Base-by-base conservation (phyloP, 2,329 filamentous ascomycete genomes). In the Pseudonectria foliicola region DNA sequence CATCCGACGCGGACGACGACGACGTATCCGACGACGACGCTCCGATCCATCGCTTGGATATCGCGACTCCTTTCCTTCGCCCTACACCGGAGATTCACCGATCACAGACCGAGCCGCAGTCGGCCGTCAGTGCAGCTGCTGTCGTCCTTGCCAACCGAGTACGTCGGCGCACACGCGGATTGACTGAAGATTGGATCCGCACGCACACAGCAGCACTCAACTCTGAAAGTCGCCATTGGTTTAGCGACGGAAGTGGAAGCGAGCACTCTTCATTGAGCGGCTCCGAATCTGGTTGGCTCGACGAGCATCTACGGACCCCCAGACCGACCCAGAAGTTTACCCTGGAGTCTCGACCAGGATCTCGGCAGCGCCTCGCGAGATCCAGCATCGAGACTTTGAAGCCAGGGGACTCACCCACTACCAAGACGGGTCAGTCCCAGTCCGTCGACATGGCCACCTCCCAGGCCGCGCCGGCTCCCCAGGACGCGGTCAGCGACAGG, bases 101-200 rank as follows among this genome's bases (percentile, higher is more conserved):
- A 39, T 42, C 47, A 4, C 43, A 54, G 18, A 39, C 52, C 27
- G 53, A 56, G 36, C 42, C 52, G 15, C 54, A 52, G 34, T 42
- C 55, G 27, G 44, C 59, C 42, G 37, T 67, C 34, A 76, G 66
- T 50, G 76, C 75, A 15, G 73, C 75, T 7, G 77, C 76, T 18
- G 72, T 75, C 8, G 75, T 81, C 15, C 71, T 82, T 42, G 75
- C 74, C 31, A 81, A 80, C 49, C 71, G 77, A 45, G 77, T 70
- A 31, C 63, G 77, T 53, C 64, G 78, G 55, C 68, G 73, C 37
- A 65, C 70, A 12, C 67, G 70, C 45, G 78, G 81, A 39, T 72
- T 89, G 35, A 87, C 83, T 0, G 82, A 89, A 59, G 83, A 88
- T 66, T 90, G 85, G 85, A 87, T 92, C 46, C 82, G 84, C 41